These are phyloP conservation scores for Pythium brachiatum DNA, from an alignment of 352 stramenopile genomes.

Conservation along the genomic window DNA sequence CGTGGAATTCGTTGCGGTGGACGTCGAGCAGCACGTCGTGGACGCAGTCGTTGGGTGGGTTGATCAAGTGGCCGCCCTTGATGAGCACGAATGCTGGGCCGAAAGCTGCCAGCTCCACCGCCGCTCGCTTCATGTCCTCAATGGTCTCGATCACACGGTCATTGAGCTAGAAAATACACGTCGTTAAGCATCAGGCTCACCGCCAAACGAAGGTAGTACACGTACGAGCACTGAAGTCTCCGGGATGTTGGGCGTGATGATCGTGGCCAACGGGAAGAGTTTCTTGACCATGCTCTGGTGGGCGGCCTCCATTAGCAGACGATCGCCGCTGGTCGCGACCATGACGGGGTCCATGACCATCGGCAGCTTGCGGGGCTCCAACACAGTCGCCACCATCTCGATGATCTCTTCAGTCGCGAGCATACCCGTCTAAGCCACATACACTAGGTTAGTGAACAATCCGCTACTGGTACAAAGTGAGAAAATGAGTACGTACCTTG, in stretches of 20 bases:
- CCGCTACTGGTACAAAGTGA: too few relatives aligned
- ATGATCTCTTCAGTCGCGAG: slow-evolving; percentile 84
- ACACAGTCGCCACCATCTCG: slow-evolving; percentile 53
- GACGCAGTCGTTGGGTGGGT: slow-evolving; percentile 23
- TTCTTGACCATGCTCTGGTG: slow-evolving; percentile 62
- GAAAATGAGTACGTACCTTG: too few relatives aligned
- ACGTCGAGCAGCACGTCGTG: slow-evolving; percentile 42
- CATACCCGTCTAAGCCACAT: slow-evolving; percentile 93
- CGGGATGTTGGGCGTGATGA: slow-evolving; percentile 94
- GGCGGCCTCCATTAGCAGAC: slow-evolving; percentile 78
- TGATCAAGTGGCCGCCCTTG: slow-evolving; percentile 88
- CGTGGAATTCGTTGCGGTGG: slow-evolving; percentile 20
- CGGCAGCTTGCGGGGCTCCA: slow-evolving; percentile 42
- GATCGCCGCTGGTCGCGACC: slow-evolving; percentile 87
- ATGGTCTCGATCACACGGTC: slow-evolving; percentile 43
- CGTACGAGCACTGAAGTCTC: slow-evolving; percentile 88
- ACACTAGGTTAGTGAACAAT: too few relatives aligned
- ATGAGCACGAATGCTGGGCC: slow-evolving; percentile 81
- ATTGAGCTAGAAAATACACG: slow-evolving; percentile 27
- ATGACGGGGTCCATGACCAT: slow-evolving; percentile 95
- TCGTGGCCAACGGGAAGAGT: slow-evolving; percentile 84
- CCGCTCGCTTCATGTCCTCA: slow-evolving; percentile 71
- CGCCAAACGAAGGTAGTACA: too few relatives aligned
- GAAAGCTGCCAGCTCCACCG: slow-evolving; percentile 66
- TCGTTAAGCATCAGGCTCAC: too few relatives aligned